phyloP scores from a whole-genome alignment of 192 early-diverging fungal species.

The Chytriomyces confervae region DNA sequence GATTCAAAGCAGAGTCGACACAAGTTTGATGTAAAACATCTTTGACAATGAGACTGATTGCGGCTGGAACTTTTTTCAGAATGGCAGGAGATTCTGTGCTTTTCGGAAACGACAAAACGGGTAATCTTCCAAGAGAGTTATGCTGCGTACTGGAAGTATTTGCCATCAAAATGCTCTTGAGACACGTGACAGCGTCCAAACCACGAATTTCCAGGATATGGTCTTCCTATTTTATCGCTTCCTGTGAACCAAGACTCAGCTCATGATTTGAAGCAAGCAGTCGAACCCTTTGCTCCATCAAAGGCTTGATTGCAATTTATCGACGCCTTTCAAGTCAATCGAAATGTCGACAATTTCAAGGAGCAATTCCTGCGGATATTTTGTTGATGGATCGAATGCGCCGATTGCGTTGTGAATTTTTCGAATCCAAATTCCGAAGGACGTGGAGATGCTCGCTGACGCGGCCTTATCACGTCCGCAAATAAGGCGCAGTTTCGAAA shows the following conservation, averaged over 20 bases:
- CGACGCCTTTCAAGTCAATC: constrained; percentile 12
- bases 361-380: neutral
- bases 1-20: neutral
- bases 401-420: neutral
- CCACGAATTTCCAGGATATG: neutral
- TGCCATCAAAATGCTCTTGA: neutral
- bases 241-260: neutral
- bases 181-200: neutral
- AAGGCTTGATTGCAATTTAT: neutral
- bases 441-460: neutral
- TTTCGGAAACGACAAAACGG: neutral
- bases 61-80: neutral
- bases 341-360: neutral
- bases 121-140: neutral
- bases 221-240: neutral
- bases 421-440: neutral
- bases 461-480: constrained; percentile 1
- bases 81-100: neutral
- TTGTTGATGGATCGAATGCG: neutral
- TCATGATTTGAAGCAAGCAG: neutral
- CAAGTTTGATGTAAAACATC: neutral
- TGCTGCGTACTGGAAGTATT: neutral
- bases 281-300: neutral
- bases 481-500: constrained; percentile 15
- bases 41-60: neutral